phyloP scores from a whole-genome alignment of 345 rosid species.

The Laguncularia racemosa region DNA sequence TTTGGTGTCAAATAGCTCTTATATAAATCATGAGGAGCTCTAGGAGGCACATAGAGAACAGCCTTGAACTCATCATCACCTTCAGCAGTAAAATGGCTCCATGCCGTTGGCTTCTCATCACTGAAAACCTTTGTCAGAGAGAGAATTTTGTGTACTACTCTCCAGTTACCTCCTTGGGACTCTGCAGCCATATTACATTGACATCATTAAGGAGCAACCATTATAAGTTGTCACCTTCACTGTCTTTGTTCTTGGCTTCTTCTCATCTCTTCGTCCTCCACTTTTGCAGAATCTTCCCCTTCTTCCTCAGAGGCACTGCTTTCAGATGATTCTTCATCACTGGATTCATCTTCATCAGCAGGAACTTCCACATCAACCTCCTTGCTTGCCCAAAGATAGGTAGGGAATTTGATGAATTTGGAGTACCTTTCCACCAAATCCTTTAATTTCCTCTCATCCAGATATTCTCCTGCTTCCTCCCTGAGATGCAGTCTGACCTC shows the following conservation, averaged over 20 bases:
- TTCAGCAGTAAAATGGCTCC: slow-evolving; percentile 96
- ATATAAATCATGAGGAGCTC: slow-evolving; percentile 87
- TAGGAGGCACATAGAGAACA: slow-evolving; percentile 87
- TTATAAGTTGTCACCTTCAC: slow-evolving; percentile 67
- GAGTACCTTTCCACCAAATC: slow-evolving; percentile 96
- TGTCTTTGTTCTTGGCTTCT: slow-evolving; percentile 71
- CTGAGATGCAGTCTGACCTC: slow-evolving; percentile 91
- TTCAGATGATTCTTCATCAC: slow-evolving; percentile 67
- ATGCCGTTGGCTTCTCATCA: slow-evolving; percentile 77
- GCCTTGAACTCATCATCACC: slow-evolving; percentile 98
- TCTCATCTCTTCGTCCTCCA: slow-evolving; percentile 70
- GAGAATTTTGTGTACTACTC: slow-evolving; percentile 92
- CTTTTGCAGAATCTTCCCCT: slow-evolving; percentile 45
- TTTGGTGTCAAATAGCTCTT: slow-evolving; percentile 83
- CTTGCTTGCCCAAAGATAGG: slow-evolving; percentile 84
- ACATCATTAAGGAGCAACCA: slow-evolving; percentile 97
- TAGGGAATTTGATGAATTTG: slow-evolving; percentile 96
- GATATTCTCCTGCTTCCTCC: slow-evolving; percentile 95
- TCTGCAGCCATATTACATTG: slow-evolving; percentile 94
- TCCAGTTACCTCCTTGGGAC: slow-evolving; percentile 90
- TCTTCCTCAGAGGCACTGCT: slow-evolving; percentile 54
- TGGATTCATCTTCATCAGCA: slow-evolving; percentile 77
- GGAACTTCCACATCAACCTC: slow-evolving; percentile 92
- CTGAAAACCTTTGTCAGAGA: slow-evolving; percentile 85
- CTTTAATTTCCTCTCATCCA: slow-evolving; percentile 91